phyloP scores from a whole-genome alignment of 305 asterid genomes.

The Fraxinus nigra region DNA sequence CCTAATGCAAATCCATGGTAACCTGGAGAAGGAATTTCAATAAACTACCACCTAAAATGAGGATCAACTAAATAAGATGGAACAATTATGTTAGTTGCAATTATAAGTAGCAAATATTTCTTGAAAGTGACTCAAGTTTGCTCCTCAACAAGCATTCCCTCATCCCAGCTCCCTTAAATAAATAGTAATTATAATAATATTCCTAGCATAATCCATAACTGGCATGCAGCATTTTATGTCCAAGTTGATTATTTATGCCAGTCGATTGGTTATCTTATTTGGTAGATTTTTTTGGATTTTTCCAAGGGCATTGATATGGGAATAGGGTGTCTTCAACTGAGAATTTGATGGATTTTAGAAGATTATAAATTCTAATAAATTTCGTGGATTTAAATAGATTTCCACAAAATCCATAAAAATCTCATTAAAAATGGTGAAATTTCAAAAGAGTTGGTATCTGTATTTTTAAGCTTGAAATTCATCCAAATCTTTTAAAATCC shows the following conservation, averaged over 20 bases:
- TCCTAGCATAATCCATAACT: neutral
- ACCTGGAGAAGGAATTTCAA: neutral
- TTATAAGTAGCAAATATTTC: neutral
- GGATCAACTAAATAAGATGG: neutral
- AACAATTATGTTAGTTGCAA: neutral
- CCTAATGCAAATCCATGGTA: neutral
- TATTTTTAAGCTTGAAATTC: neutral
- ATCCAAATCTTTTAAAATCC: neutral
- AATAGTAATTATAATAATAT: neutral
- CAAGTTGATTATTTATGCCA: neutral
- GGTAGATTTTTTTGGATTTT: neutral
- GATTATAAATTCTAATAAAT: neutral
- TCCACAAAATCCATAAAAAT: neutral
- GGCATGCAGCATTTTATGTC: neutral
- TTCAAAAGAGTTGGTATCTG: neutral
- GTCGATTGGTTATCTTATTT: neutral
- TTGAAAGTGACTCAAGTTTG: neutral
- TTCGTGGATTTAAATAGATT: neutral
- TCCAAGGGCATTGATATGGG: neutral
- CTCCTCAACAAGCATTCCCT: neutral
- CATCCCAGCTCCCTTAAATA: neutral
- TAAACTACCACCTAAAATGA: neutral
- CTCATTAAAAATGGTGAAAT: neutral
- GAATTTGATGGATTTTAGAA: neutral
- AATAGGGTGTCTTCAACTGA: neutral